Evolutionary conservation across 805 yeast genomes (phyloP).

Genomic region (Ogataea haglerorum): DNA sequence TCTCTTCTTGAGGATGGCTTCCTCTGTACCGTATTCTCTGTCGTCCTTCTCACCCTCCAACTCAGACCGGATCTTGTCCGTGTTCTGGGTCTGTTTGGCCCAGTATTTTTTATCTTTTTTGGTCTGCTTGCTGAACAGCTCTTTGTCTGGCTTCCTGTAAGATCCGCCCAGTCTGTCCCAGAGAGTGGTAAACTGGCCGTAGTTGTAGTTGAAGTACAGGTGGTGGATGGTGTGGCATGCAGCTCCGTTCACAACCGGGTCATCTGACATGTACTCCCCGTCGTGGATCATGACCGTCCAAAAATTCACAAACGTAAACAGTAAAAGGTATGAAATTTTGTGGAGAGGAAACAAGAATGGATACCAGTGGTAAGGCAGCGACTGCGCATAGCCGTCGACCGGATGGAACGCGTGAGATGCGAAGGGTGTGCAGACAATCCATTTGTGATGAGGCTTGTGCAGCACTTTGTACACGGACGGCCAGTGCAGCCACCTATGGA

Average conservation of each 20-base stretch:
- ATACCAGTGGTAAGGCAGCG: slow-evolving; percentile 87
- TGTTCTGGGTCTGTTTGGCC: slow-evolving; percentile 64
- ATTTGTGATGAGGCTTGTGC: slow-evolving; percentile 98
- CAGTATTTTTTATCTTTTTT: slow-evolving; percentile 61
- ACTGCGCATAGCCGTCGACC: slow-evolving; percentile 91
- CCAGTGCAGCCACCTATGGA: slow-evolving; percentile 93
- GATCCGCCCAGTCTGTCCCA: slow-evolving; percentile 97
- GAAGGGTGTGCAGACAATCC: slow-evolving; percentile 98
- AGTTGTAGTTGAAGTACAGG: slow-evolving; percentile 94
- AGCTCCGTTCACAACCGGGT: slow-evolving; percentile 93
- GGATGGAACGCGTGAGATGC: slow-evolving; percentile 99
- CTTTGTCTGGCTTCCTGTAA: slow-evolving; percentile 87
- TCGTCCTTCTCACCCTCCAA: slow-evolving; percentile 80
- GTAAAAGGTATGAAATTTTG: slow-evolving; percentile 72
- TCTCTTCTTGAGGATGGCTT: slow-evolving; percentile 29
- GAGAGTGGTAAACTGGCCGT: slow-evolving; percentile 95
- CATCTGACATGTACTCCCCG: slow-evolving; percentile 91
- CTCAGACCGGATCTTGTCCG: slow-evolving; percentile 73
- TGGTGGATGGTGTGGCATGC: slow-evolving; percentile 99
- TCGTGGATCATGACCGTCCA: slow-evolving; percentile 99
- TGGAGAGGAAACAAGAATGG: slow-evolving; percentile 92
- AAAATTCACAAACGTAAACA: slow-evolving; percentile 89
- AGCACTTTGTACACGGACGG: slow-evolving; percentile 79
- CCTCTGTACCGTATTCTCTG: slow-evolving; percentile 67
- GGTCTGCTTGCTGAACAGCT: slow-evolving; percentile 64